These are phyloP conservation scores for Penicillium riverlandense DNA, from an alignment of 495 filamentous ascomycete genomes.

Conservation along the genomic window DNA sequence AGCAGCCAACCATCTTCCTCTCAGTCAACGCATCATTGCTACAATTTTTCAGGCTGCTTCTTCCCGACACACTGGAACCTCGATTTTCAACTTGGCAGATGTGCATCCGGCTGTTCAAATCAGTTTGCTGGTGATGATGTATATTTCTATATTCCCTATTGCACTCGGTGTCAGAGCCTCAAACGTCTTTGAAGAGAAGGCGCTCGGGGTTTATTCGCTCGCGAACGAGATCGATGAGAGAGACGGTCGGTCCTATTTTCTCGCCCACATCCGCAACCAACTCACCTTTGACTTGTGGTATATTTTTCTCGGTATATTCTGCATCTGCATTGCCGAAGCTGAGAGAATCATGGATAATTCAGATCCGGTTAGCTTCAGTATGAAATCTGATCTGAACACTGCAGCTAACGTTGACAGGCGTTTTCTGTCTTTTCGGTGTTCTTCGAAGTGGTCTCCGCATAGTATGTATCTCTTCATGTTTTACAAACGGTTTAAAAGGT, in stretches of 20 bases:
- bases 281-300: constrained; percentile 60
- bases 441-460: constrained; percentile 82
- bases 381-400: background rate
- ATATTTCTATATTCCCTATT: constrained; percentile 69
- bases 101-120: constrained; percentile 57
- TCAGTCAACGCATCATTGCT: constrained; percentile 38
- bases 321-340: constrained; percentile 50
- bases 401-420: constrained; percentile 4
- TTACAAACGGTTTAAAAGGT: background rate
- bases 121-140: constrained; percentile 60
- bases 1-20: constrained; percentile 18
- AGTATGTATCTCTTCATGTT: constrained; percentile 20
- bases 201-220: constrained; percentile 59
- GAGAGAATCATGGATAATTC: constrained; percentile 37
- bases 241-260: constrained; percentile 34
- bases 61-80: constrained; percentile 52
- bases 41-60: constrained; percentile 55
- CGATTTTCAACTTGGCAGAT: constrained; percentile 48
- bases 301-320: constrained; percentile 55
- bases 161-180: constrained; percentile 64
- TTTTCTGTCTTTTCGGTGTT: constrained; percentile 61
- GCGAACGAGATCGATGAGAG: constrained; percentile 34
- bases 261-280: constrained; percentile 53
- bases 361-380: constrained; percentile 26
- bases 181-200: constrained; percentile 61